phyloP scores from a whole-genome alignment of 83 land plant genomes.

The Thuja plicata region DNA sequence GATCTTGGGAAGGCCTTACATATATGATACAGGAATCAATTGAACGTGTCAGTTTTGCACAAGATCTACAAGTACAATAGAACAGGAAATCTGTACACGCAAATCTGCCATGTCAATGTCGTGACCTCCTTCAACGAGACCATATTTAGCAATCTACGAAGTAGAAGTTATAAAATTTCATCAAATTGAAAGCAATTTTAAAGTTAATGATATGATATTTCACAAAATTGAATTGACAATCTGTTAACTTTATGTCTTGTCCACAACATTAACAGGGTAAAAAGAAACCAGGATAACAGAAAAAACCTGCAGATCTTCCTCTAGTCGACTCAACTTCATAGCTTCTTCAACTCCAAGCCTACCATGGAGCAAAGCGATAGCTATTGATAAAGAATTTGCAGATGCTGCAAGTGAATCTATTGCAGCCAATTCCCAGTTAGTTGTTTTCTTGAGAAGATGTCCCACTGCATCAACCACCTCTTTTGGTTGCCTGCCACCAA shows the following conservation, averaged over 20 bases:
- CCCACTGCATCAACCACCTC: slow-evolving; percentile 65
- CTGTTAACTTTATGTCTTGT: neutral
- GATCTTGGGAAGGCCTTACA: neutral
- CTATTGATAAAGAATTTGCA: slow-evolving; percentile 79
- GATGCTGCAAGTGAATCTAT: slow-evolving; percentile 85
- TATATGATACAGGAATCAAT: neutral
- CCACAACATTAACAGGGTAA: neutral
- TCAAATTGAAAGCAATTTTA: neutral
- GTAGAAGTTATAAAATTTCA: neutral
- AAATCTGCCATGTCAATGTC: slow-evolving; percentile 96
- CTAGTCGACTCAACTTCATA: slow-evolving; percentile 79
- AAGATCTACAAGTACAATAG: slow-evolving; percentile 77
- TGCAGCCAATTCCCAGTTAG: slow-evolving; percentile 86
- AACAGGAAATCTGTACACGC: slow-evolving; percentile 72
- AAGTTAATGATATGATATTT: neutral
- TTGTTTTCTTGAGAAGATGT: slow-evolving; percentile 46
- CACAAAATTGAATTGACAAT: neutral
- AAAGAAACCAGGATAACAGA: neutral
- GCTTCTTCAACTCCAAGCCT: slow-evolving; percentile 84
- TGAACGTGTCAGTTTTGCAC: slow-evolving; percentile 13
- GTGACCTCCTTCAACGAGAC: slow-evolving; percentile 98
- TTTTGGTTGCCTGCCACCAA: slow-evolving; percentile 84
- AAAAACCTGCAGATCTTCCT: slow-evolving; percentile 88
- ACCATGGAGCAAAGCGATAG: slow-evolving; percentile 72
- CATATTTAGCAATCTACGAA: slow-evolving; percentile 81